phyloP scores from a whole-genome alignment of 1,139 yeast genomes.

The Suhomyces ambrosiae region DNA sequence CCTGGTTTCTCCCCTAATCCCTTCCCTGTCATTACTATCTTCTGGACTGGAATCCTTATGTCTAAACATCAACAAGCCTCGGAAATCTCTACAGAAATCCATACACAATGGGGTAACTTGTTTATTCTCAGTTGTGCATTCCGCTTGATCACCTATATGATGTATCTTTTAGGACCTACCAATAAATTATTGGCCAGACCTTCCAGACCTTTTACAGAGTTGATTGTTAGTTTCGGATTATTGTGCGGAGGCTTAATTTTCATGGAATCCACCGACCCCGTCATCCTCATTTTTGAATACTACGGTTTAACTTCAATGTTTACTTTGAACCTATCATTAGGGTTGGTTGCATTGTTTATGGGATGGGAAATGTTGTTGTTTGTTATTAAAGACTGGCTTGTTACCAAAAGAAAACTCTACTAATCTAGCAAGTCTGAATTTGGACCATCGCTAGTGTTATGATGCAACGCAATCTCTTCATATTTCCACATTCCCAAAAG shows the following conservation, averaged over 20 bases:
- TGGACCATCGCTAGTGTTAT: neutral
- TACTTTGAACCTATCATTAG: slow-evolving; percentile 82
- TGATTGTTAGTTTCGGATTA: slow-evolving; percentile 74
- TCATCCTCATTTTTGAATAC: slow-evolving; percentile 79
- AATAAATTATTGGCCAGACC: slow-evolving; percentile 47
- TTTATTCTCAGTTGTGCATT: slow-evolving; percentile 77
- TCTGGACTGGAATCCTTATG: slow-evolving; percentile 98
- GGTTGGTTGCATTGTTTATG: slow-evolving; percentile 78
- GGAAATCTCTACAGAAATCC: slow-evolving; percentile 72
- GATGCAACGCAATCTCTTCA: neutral
- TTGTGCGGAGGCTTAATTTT: slow-evolving; percentile 88
- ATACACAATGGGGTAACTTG: slow-evolving; percentile 88
- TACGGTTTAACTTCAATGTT: slow-evolving; percentile 89
- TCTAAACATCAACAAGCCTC: slow-evolving; percentile 91
- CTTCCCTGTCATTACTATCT: slow-evolving; percentile 87
- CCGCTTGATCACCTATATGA: slow-evolving; percentile 69
- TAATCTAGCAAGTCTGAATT: neutral
- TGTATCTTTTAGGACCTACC: slow-evolving; percentile 48
- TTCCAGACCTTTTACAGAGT: slow-evolving; percentile 75
- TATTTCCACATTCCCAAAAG: neutral
- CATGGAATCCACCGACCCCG: slow-evolving; percentile 88
- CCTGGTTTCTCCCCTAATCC: slow-evolving; percentile 89
- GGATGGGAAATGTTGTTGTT: slow-evolving; percentile 82
- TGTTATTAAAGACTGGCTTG: slow-evolving; percentile 60
- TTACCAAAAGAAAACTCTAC: slow-evolving; percentile 6